Evolutionary conservation across 2,329 filamentous ascomycete genomes (phyloP), one percentile per base, ranked within the genome.

Genomic region (Pyricularia grisea): DNA sequence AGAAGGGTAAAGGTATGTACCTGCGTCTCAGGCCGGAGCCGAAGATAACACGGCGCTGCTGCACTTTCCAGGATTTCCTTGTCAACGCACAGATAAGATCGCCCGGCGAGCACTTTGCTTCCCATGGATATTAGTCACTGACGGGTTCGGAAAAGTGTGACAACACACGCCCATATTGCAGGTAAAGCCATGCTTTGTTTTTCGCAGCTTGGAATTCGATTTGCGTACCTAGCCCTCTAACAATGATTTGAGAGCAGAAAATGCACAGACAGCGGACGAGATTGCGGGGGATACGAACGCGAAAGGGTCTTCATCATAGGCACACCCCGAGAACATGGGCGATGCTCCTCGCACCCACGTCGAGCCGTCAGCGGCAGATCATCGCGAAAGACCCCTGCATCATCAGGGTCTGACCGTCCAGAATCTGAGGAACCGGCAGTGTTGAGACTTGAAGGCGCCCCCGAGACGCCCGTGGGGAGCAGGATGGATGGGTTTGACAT

Each of bases 271-370:
- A 85, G 83, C 72, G 85, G 86, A 27, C 80, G 86, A 64, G 76
- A 82, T 69, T 90, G 88, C 73, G 83, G 83, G 65, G 88, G 88
- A 58, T 91, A 90, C 75, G 83, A 88, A 74, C 81, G 85, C 58
- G 84, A 89, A 74, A 84, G 84, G 20, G 83, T 89, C 69, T 90
- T 90, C 77, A 88, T 90, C 75, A 84, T 86, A 58, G 85, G 85
- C n/a, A 88, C 85, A 2, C 79, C 79, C 55, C 79, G 85, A 70
- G 82, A 82, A 70, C 83, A 81, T 70, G 85, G 85, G 12, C 81
- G 85, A 36, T 86, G 86, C 68, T 85, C 85, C 63, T 87, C 84
- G 1, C 85, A 87, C 70, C 85, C 85, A 3, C 82, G 81, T 5
- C 78, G 82, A 9, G 83, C 81, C 70, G 78, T 82, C 68, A 73